phyloP scores from a whole-genome alignment of 306 rosid species.

The Rosa persica region DNA sequence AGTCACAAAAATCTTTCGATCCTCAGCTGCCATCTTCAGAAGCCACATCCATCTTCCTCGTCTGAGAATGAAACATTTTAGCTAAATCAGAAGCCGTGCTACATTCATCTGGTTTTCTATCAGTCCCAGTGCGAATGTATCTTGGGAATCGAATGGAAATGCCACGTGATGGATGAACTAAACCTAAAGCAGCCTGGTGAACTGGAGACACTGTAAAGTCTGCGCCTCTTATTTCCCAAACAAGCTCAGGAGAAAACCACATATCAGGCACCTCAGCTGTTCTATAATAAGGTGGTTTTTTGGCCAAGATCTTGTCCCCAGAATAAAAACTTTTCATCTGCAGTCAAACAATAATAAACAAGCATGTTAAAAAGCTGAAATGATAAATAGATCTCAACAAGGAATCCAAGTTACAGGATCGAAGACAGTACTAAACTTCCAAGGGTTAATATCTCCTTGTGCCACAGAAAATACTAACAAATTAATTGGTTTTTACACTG shows the following conservation, averaged over 20 bases:
- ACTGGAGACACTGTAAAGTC: slow-evolving; percentile 88
- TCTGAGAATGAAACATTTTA: slow-evolving; percentile 72
- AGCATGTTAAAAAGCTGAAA: background rate
- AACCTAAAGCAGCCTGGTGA: slow-evolving; percentile 81
- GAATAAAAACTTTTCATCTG: slow-evolving; percentile 83
- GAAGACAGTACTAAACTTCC: background rate
- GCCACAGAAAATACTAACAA: background rate
- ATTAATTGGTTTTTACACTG: background rate
- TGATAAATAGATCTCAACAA: background rate
- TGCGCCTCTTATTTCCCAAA: slow-evolving; percentile 91
- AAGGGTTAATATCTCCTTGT: background rate
- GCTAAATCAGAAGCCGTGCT: slow-evolving; percentile 71
- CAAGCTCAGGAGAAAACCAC: slow-evolving; percentile 72
- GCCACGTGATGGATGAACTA: slow-evolving; percentile 83
- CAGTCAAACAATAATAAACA: slow-evolving; percentile 17
- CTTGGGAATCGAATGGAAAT: slow-evolving; percentile 89
- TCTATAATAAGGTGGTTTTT: slow-evolving; percentile 73
- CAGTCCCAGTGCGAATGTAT: slow-evolving; percentile 46
- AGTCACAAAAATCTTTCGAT: slow-evolving; percentile 23
- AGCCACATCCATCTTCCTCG: slow-evolving; percentile 76
- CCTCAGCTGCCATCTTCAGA: slow-evolving; percentile 37
- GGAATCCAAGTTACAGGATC: background rate
- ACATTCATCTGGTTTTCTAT: slow-evolving; percentile 84
- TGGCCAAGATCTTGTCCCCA: slow-evolving; percentile 60
- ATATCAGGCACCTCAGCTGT: slow-evolving; percentile 74